Base-by-base conservation (phyloP, 257 asterid genomes). In the Solanum clarkiae region DNA sequence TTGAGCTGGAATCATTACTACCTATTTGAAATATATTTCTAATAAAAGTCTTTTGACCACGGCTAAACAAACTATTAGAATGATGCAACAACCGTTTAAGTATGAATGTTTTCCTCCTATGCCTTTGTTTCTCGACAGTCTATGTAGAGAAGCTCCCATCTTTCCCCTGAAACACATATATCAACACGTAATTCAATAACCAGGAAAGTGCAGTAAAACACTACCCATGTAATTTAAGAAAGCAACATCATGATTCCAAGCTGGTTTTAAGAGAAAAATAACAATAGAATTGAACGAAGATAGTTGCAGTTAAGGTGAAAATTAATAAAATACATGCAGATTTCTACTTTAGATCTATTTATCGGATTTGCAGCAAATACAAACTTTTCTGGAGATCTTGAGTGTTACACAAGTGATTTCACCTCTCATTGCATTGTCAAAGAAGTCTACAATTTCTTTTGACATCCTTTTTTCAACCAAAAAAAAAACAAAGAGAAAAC, bases 41-140 rank as follows among this genome's bases (percentile, higher is more conserved):
- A 79, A 29, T 53, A 26, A 29, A 26, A 18, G 60, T 77, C 26
- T 16, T 77, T 77, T 77, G 82, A 16, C 42, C 2, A 26, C 26
- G 2, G 26, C 40, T 51, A 77, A 51, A 22, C 45, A 79, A 79
- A 53, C 66, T 51, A 53, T 79, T 79, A 11, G 49, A 79, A 54
- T 79, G 62, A 69, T 13, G 75, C 40, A 65, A 65, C 60, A 87
- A 95, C 98, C 94, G 4, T 89, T 89, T 40, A 95, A 86, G 72
- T 92, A 95, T 49, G 98, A 97, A 88, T 97, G 97, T 85, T 92
- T 80, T 6, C 95, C 90, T 85, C 95, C 97, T 60, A 92, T 74
- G 36, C 93, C 97, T 74, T 85, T 62, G 26, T 70, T 90, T 87
- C 92, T 89, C 16, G 80, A 80, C 59, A 86, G 44, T 57, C 97